phyloP scores from a whole-genome alignment of 306 rosid genomes.

The Coriaria nepalensis region DNA sequence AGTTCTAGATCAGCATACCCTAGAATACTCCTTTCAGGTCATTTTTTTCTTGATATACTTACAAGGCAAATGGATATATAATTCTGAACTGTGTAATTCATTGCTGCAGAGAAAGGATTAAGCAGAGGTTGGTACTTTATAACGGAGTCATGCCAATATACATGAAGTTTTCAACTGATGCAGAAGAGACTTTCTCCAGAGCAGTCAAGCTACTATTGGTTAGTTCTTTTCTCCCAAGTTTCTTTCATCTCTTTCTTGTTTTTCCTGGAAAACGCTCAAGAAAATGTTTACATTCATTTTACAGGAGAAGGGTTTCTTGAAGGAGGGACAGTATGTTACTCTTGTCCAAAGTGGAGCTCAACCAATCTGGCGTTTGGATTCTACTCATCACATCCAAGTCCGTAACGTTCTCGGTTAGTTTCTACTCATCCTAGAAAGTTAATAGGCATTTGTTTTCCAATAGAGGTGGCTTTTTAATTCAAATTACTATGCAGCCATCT shows the following conservation, averaged over 20 bases:
- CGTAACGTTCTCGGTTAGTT: conserved; percentile 55
- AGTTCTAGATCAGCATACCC: conserved; percentile 21
- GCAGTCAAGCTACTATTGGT: conserved; percentile 71
- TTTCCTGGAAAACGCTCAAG: not conserved
- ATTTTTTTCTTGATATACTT: no score
- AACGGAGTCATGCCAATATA: conserved; percentile 71
- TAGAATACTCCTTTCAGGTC: conserved; percentile 1
- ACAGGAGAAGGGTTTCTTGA: conserved; percentile 55
- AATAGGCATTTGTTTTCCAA: no score
- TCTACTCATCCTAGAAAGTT: no score
- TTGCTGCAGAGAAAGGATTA: conserved; percentile 59
- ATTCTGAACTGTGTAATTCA: conserved; percentile 2
- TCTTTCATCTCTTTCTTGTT: conserved; percentile 3
- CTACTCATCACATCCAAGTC: conserved; percentile 88
- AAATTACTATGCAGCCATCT: no score
- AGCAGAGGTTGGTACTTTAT: conserved; percentile 68
- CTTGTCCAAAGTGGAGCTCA: conserved; percentile 96
- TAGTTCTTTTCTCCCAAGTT: conserved; percentile 16
- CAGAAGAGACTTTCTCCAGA: conserved; percentile 79
- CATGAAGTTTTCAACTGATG: conserved; percentile 78
- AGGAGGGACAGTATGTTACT: conserved; percentile 57
- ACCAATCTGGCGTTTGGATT: conserved; percentile 86
- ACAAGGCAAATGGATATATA: no score
- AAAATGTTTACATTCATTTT: not conserved
- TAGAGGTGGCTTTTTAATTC: no score